These are phyloP conservation scores for Aspergillus hancockii DNA, from an alignment of 495 filamentous ascomycete species.

Conservation along the genomic window DNA sequence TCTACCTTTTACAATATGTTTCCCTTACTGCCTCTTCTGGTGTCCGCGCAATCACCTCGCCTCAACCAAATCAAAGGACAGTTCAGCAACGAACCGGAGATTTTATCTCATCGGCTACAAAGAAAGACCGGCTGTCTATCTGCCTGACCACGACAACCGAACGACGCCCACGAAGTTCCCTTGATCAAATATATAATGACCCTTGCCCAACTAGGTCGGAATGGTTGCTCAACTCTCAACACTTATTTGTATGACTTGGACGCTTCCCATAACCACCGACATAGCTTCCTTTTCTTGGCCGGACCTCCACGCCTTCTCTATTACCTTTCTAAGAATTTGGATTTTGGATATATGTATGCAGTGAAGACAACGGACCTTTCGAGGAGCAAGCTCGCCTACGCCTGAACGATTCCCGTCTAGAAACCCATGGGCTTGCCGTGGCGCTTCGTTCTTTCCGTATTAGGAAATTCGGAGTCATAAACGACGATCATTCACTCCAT, in stretches of 20 bases:
- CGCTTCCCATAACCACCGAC: neutral
- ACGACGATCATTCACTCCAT: neutral
- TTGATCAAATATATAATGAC: neutral
- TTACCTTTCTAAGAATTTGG: neutral
- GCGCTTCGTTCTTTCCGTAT: neutral
- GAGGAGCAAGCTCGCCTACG: neutral
- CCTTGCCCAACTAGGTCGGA: neutral
- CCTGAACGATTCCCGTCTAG: neutral
- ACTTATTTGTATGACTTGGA: neutral
- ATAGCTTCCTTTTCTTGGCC: neutral
- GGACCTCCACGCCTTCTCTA: neutral
- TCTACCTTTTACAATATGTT: neutral
- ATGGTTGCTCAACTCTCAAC: neutral
- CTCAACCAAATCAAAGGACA: neutral
- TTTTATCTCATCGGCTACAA: neutral
- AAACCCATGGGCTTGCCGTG: neutral
- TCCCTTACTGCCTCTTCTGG: neutral
- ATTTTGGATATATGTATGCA: neutral
- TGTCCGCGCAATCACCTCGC: neutral
- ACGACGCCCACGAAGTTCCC: neutral
- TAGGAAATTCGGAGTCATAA: neutral
- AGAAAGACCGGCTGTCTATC: neutral
- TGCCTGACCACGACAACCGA: neutral
- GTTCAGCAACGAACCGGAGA: conserved; percentile 5
- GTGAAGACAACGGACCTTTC: neutral